These are phyloP conservation scores for Penicillium canescens DNA, from an alignment of 495 filamentous ascomycete species.

Conservation along the genomic window DNA sequence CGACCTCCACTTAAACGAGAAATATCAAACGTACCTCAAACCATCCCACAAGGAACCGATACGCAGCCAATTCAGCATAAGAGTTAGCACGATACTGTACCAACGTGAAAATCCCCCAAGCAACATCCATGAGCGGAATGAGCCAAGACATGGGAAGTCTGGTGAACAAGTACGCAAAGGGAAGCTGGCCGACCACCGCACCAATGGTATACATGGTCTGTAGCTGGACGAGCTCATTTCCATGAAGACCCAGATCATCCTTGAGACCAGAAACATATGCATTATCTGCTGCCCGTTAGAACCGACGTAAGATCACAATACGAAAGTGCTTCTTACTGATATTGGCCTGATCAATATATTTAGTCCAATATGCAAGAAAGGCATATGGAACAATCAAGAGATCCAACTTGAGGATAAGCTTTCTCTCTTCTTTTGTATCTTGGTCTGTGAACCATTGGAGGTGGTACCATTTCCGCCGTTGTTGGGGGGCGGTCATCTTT, in stretches of 20 bases:
- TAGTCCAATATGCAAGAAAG: slow-evolving; percentile 48
- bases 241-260: slow-evolving; percentile 32
- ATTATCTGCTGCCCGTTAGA: slow-evolving; percentile 21
- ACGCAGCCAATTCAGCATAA: slow-evolving; percentile 42
- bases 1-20: background rate
- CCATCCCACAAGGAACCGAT: slow-evolving; percentile 86
- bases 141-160: slow-evolving; percentile 48
- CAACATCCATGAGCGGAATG: slow-evolving; percentile 42
- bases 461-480: slow-evolving; percentile 38
- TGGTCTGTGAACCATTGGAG: slow-evolving; percentile 42
- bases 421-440: slow-evolving; percentile 43
- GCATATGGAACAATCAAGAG: slow-evolving; percentile 40
- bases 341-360: slow-evolving; percentile 46
- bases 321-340: slow-evolving; percentile 26
- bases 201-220: slow-evolving; percentile 52
- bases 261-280: slow-evolving; percentile 31
- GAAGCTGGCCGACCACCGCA: slow-evolving; percentile 51
- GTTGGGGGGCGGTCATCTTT: slow-evolving; percentile 21
- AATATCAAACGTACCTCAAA: slow-evolving; percentile 57
- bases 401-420: slow-evolving; percentile 47
- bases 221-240: slow-evolving; percentile 49
- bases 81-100: slow-evolving; percentile 41
- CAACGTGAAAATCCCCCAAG: slow-evolving; percentile 50
- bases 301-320: background rate
- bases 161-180: slow-evolving; percentile 52